Percentiles rank a stretch among this genome's conserved stretches.
Evolutionary conservation across 1,139 yeast genomes (phyloP).

Genomic region (Pichia sp.): DNA sequence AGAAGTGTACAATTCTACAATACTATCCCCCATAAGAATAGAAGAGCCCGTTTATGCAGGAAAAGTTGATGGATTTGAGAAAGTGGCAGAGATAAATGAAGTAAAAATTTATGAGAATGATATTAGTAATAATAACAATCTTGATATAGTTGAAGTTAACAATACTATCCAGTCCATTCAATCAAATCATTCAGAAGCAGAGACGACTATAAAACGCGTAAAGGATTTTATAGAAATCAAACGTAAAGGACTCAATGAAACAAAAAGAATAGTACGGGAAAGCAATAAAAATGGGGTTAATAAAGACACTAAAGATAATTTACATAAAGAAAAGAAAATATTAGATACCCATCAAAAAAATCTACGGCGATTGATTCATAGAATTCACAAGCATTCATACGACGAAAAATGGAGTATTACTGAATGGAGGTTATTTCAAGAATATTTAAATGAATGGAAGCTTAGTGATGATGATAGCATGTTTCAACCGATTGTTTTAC

Average conservation of each 20-base stretch:
- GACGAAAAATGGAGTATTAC: constrained; percentile 11
- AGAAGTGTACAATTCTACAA: not conserved
- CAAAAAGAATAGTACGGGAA: too few species aligned
- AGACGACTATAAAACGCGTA: constrained; percentile 6
- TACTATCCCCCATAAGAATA: not conserved
- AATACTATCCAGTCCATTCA: not conserved
- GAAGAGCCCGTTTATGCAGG: not conserved
- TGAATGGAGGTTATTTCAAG: constrained; percentile 15
- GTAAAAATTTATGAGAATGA: too few species aligned
- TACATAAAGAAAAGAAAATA: not conserved
- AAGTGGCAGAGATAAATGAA: not conserved
- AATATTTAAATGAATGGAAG: constrained; percentile 13
- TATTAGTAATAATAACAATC: too few species aligned
- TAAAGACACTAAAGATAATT: too few species aligned
- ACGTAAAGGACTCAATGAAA: constrained; percentile 1
- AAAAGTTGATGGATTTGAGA: not conserved
- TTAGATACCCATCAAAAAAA: constrained; percentile 1
- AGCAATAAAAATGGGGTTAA: too few species aligned
- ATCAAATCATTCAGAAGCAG: constrained; percentile 5
- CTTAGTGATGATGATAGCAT: constrained; percentile 17
- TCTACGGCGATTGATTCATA: constrained; percentile 7
- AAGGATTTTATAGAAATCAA: constrained; percentile 9
- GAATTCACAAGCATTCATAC: constrained; percentile 12
- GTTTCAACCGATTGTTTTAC: constrained; percentile 16
- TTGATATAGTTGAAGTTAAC: not conserved